Evolutionary conservation across 2,329 filamentous ascomycete genomes (phyloP).

Genomic region (Penicillium sp.): DNA sequence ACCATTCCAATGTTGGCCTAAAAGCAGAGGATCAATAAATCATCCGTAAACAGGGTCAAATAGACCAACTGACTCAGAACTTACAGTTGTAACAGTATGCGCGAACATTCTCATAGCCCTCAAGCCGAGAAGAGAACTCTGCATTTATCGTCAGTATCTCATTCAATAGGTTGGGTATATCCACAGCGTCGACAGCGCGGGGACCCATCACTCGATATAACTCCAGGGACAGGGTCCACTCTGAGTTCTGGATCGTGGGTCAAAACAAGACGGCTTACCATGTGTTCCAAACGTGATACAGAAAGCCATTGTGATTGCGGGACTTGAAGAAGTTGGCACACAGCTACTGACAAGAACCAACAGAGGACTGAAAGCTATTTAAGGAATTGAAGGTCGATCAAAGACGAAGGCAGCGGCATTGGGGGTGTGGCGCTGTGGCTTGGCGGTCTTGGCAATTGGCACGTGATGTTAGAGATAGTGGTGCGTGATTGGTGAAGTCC

Average conservation of each 20-base stretch:
- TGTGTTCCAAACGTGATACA: slow-evolving; percentile 45
- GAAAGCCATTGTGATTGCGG: slow-evolving; percentile 35
- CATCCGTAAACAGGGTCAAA: neutral
- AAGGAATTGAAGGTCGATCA: slow-evolving; percentile 6
- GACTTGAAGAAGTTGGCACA: neutral
- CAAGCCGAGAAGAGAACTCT: slow-evolving; percentile 46
- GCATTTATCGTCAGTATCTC: slow-evolving; percentile 14
- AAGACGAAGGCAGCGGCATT: slow-evolving; percentile 30
- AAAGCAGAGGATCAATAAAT: neutral
- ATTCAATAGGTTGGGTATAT: slow-evolving; percentile 7
- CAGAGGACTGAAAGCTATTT: neutral
- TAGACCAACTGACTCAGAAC: slow-evolving; percentile 14
- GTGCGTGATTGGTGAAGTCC: slow-evolving; percentile 14
- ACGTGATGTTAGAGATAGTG: slow-evolving; percentile 16
- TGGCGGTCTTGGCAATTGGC: slow-evolving; percentile 26
- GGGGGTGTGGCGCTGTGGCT: slow-evolving; percentile 36
- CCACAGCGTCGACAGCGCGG: neutral
- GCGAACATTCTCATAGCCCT: slow-evolving; percentile 47
- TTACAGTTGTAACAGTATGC: slow-evolving; percentile 48
- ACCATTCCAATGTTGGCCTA: slow-evolving; percentile 45
- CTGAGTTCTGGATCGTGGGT: slow-evolving; percentile 2
- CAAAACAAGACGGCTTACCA: slow-evolving; percentile 27
- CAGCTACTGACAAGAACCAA: neutral
- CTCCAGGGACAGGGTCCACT: slow-evolving; percentile 10
- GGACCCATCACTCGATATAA: slow-evolving; percentile 1